phyloP scores from a whole-genome alignment of 345 rosid genomes.

The Moricandia arvensis region DNA sequence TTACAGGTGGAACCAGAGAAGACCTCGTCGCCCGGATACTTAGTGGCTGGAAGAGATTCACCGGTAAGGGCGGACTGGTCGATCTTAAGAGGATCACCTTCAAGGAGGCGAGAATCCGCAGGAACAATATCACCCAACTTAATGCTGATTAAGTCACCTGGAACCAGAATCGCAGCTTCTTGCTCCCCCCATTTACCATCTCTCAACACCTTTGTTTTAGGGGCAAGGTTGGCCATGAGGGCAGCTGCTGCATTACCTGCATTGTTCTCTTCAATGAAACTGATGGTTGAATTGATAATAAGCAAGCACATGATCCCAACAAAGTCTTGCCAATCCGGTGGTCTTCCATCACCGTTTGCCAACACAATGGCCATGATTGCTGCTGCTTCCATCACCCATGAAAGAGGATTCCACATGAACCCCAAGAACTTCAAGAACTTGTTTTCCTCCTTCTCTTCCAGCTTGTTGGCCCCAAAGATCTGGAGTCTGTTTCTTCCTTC shows the following conservation, averaged over 20 bases:
- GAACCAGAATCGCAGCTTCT: slow-evolving; percentile 79
- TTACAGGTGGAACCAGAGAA: slow-evolving; percentile 95
- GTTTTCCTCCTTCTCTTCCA: slow-evolving; percentile 78
- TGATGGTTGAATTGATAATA: slow-evolving; percentile 81
- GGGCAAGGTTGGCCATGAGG: slow-evolving; percentile 95
- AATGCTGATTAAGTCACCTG: slow-evolving; percentile 85
- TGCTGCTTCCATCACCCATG: slow-evolving; percentile 94
- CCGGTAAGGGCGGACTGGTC: slow-evolving; percentile 95
- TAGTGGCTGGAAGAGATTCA: slow-evolving; percentile 81
- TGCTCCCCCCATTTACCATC: slow-evolving; percentile 78
- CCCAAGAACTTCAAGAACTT: slow-evolving; percentile 82
- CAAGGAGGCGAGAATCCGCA: slow-evolving; percentile 88
- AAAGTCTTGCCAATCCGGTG: slow-evolving; percentile 96
- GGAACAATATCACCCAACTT: slow-evolving; percentile 91
- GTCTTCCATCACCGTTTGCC: slow-evolving; percentile 90
- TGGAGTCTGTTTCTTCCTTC: slow-evolving; percentile 77
- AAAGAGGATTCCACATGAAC: slow-evolving; percentile 95
- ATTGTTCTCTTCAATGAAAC: slow-evolving; percentile 91
- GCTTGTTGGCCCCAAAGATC: slow-evolving; percentile 80
- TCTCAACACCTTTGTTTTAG: slow-evolving; percentile 83
- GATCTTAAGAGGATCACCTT: slow-evolving; percentile 89
- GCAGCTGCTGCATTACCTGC: slow-evolving; percentile 98
- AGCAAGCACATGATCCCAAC: slow-evolving; percentile 76
- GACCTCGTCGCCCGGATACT: slow-evolving; percentile 59
- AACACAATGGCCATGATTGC: slow-evolving; percentile 91